Percentiles rank a stretch among this genome's conserved stretches.
phyloP scores from a whole-genome alignment of 2,329 filamentous ascomycete species.

The Penicillium sp. region DNA sequence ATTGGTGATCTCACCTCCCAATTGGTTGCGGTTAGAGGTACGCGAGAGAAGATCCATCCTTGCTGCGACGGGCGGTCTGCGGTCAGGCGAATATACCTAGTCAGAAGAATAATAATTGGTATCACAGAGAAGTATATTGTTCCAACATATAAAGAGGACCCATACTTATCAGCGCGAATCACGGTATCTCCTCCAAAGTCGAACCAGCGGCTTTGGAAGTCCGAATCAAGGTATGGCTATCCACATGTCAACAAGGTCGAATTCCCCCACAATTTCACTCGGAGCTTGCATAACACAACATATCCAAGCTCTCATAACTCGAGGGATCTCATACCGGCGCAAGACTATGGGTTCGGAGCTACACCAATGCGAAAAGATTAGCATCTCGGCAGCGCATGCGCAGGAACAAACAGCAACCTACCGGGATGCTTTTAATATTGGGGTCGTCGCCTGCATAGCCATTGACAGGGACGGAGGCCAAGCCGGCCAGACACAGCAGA shows the following conservation, averaged over 20 bases:
- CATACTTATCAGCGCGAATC: constrained; percentile 69
- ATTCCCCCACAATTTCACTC: constrained; percentile 14
- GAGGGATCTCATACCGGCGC: constrained; percentile 66
- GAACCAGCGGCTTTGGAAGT: constrained; percentile 98
- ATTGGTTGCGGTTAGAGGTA: constrained; percentile 95
- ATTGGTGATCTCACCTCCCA: constrained; percentile 71
- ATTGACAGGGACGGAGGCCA: constrained; percentile 40
- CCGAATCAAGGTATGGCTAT: constrained; percentile 94
- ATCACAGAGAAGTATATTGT: neutral
- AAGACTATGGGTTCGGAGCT: constrained; percentile 88
- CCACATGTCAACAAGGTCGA: constrained; percentile 25
- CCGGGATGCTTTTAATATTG: constrained; percentile 69
- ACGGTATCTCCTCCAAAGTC: constrained; percentile 98
- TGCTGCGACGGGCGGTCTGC: constrained; percentile 88
- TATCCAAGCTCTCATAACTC: neutral
- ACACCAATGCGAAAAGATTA: constrained; percentile 29
- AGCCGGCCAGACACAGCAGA: constrained; percentile 43
- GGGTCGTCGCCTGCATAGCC: constrained; percentile 56
- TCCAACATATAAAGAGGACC: neutral
- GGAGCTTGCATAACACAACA: constrained; percentile 14
- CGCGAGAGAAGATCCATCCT: constrained; percentile 92
- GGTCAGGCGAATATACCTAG: constrained; percentile 88
- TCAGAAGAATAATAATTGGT: neutral
- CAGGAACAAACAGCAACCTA: constrained; percentile 47
- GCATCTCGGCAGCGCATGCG: constrained; percentile 20